Percentiles rank a stretch among this genome's conserved stretches.
Evolutionary conservation across 345 rosid species (phyloP).

Genomic region (Salix dunnii): DNA sequence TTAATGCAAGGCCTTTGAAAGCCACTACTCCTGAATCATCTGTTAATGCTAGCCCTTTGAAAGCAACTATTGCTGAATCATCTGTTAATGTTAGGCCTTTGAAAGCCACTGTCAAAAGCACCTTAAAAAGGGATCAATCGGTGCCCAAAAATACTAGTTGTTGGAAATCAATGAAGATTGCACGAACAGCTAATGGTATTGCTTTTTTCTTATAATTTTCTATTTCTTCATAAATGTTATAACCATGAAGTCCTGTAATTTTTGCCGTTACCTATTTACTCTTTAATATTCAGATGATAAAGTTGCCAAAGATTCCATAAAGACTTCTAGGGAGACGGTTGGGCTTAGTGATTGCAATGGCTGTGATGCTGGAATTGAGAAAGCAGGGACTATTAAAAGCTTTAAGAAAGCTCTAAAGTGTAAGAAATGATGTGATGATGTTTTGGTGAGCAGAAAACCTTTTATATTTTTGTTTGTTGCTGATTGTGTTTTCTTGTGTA

Average conservation of each 20-base stretch:
- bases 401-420: slow-evolving; percentile 37
- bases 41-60: slow-evolving; percentile 12
- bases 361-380: slow-evolving; percentile 33
- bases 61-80: slow-evolving; percentile 16
- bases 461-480: background rate
- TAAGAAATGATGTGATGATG: slow-evolving; percentile 12
- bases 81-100: slow-evolving; percentile 27
- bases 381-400: slow-evolving; percentile 21
- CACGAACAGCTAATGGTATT: slow-evolving; percentile 34
- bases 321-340: slow-evolving; percentile 32
- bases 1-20: slow-evolving; percentile 11
- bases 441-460: background rate
- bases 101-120: slow-evolving; percentile 29
- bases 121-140: slow-evolving; percentile 20
- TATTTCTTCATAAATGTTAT: background rate
- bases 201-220: slow-evolving; percentile 12
- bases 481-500: background rate
- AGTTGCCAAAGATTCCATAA: slow-evolving; percentile 27
- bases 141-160: slow-evolving; percentile 32
- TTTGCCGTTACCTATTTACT: too few relatives aligned
- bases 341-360: slow-evolving; percentile 21
- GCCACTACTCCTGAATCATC: slow-evolving; percentile 24
- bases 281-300: slow-evolving; percentile 29
- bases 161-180: slow-evolving; percentile 31
- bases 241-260: slow-evolving; percentile 4